Percentiles rank a stretch among this genome's conserved stretches.
phyloP scores from a whole-genome alignment of 1,139 yeast genomes.

The Meyerozyma elateridarum region DNA sequence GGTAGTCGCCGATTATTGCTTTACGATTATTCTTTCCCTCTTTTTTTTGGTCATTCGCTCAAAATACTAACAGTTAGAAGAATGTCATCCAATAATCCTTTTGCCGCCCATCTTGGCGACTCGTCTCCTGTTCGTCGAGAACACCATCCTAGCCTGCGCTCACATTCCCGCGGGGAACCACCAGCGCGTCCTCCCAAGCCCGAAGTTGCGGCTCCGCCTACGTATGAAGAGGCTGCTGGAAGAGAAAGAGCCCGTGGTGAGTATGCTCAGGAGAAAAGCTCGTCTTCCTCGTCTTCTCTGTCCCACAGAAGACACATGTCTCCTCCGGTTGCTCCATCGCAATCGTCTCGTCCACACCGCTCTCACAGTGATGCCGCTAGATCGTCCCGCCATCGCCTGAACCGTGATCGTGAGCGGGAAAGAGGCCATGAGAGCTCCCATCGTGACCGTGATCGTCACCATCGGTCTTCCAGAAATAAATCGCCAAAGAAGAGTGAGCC shows the following conservation, averaged over 20 bases:
- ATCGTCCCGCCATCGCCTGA: constrained; percentile 11
- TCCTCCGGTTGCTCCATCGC: constrained; percentile 11
- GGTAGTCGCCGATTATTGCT: no score
- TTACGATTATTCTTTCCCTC: constrained; percentile 1
- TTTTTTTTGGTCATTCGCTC: constrained; percentile 4
- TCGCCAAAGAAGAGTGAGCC: constrained; percentile 41
- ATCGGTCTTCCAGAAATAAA: constrained; percentile 16
- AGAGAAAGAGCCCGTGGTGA: constrained; percentile 34
- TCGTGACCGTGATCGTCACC: constrained; percentile 8
- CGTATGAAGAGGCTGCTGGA: constrained; percentile 71
- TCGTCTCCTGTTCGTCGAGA: constrained; percentile 32
- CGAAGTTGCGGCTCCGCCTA: constrained; percentile 42
- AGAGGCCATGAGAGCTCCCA: constrained; percentile 5
- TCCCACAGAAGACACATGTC: constrained; percentile 13
- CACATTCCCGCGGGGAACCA: constrained; percentile 14
- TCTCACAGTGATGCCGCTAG: constrained; percentile 9
- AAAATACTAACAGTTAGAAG: constrained; percentile 33
- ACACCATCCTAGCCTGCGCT: constrained; percentile 31
- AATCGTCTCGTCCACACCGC: constrained; percentile 13
- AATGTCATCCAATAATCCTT: constrained; percentile 55
- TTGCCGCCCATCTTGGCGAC: constrained; percentile 43
- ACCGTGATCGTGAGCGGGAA: constrained; percentile 6
- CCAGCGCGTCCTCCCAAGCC: constrained; percentile 32
- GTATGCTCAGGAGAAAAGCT: constrained; percentile 48
- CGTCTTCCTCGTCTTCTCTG: constrained; percentile 20